Percentiles rank a stretch among this genome's conserved stretches.
Conservation (phyloP, 2,329 filamentous ascomycete species). For the Lachnellula subtilissima region DNA sequence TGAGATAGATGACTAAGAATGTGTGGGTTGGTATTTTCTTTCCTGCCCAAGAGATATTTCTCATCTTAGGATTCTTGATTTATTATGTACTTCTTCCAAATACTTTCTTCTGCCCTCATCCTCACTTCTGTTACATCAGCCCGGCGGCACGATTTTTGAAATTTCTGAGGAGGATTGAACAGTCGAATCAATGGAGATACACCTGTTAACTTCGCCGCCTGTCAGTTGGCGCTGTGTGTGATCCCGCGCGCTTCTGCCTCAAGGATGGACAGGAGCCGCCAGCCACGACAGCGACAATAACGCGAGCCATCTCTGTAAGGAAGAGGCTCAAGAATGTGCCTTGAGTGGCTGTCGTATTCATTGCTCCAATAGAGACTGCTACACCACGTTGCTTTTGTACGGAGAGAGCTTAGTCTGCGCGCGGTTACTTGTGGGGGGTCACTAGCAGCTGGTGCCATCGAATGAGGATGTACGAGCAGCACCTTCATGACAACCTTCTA, state of each 20-base stretch:
- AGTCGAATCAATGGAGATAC: constrained; percentile 19
- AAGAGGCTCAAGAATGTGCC: constrained; percentile 22
- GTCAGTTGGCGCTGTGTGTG: constrained; percentile 1
- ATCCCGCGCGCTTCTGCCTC: constrained; percentile 25
- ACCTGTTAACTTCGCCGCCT: constrained; percentile 7
- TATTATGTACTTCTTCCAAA: constrained; percentile 19
- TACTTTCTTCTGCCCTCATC: constrained; percentile 6
- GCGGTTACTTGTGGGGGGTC: constrained; percentile 12
- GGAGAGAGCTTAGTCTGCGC: constrained; percentile 16
- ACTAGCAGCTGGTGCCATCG: constrained; percentile 1
- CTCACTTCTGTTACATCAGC: constrained; percentile 18
- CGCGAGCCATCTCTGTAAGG: constrained; percentile 14
- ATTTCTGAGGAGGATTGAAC: constrained; percentile 2
- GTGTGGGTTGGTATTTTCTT: background rate
- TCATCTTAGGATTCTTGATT: constrained; percentile 6
- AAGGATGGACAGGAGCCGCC: constrained; percentile 18
- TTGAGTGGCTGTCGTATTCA: constrained; percentile 22
- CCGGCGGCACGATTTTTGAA: constrained; percentile 19
- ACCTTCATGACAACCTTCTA: constrained; percentile 5
- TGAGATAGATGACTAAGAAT: background rate
- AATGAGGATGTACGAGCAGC: constrained; percentile 6
- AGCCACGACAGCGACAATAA: constrained; percentile 21
- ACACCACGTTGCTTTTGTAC: background rate
- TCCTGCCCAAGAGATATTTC: background rate
- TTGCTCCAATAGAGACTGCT: constrained; percentile 13